phyloP scores from a whole-genome alignment of 352 stramenopile genomes.

The Globisporangium okanoganense region DNA sequence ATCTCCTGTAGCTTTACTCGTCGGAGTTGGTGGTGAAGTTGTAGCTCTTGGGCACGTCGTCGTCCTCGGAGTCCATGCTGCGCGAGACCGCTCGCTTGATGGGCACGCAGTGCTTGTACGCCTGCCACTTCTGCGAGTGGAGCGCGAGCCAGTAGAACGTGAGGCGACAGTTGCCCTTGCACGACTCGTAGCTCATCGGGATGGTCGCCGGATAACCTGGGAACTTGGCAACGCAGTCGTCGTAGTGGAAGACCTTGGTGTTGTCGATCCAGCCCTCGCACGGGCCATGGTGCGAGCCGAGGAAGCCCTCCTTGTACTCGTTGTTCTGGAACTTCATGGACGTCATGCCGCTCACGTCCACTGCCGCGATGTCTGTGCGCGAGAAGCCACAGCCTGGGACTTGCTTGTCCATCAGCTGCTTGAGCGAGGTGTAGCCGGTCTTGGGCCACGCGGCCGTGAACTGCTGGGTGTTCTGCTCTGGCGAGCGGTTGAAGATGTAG shows the following conservation, averaged over 20 bases:
- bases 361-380: conserved; percentile 14
- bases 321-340: conserved; percentile 49
- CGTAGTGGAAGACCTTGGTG: conserved; percentile 24
- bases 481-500: conserved; percentile 14
- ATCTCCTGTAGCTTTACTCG: no score
- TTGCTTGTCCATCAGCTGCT: conserved; percentile 28
- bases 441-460: conserved; percentile 12
- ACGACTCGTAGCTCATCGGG: conserved; percentile 43
- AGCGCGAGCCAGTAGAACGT: conserved; percentile 65
- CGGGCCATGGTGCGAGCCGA: conserved; percentile 38
- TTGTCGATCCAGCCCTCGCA: conserved; percentile 49
- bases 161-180: conserved; percentile 41
- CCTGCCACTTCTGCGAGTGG: conserved; percentile 46
- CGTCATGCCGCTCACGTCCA: conserved; percentile 32
- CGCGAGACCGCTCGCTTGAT: no score
- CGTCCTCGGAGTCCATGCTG: no score
- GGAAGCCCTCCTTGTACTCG: conserved; percentile 32
- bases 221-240: conserved; percentile 40
- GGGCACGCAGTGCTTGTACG: conserved; percentile 44
- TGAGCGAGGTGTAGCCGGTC: conserved; percentile 9
- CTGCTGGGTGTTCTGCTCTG: conserved; percentile 12
- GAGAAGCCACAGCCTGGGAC: conserved; percentile 25
- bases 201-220: conserved; percentile 40
- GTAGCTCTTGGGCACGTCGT: no score
- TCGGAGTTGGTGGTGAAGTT: no score